Conservation (phyloP, 148 eudicot species). For the Suaeda aralocaspica region DNA sequence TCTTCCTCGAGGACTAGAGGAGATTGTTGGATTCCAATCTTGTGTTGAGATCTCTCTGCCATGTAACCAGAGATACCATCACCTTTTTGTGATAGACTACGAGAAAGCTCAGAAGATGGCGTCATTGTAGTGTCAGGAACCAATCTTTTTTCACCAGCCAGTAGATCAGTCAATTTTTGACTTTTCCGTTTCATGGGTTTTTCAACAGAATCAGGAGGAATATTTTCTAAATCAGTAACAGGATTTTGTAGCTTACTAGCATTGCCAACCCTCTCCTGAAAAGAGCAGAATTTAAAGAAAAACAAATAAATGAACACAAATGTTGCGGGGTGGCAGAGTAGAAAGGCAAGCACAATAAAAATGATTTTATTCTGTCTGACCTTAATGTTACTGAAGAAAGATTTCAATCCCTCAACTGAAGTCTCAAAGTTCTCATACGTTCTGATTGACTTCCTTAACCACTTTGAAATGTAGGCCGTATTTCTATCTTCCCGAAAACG, state of each 20-base stretch:
- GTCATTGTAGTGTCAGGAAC: constrained; percentile 25
- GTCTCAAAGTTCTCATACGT: constrained; percentile 55
- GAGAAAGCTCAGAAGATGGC: constrained; percentile 22
- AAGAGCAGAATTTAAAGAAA: background rate
- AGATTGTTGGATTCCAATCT: constrained; percentile 27
- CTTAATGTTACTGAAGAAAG: constrained; percentile 73
- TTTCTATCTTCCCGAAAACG: constrained; percentile 75
- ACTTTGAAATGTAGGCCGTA: constrained; percentile 68
- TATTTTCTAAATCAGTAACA: constrained; percentile 32
- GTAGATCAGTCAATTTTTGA: constrained; percentile 31
- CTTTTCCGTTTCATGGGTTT: constrained; percentile 30
- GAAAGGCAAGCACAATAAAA: background rate
- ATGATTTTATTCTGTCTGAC: constrained; percentile 28
- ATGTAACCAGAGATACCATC: constrained; percentile 23
- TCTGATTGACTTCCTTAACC: constrained; percentile 86
- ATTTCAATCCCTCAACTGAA: constrained; percentile 52
- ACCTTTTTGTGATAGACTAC: constrained; percentile 23
- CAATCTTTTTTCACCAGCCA: constrained; percentile 26
- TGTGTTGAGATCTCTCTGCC: constrained; percentile 25
- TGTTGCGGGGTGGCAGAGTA: background rate
- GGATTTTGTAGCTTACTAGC: constrained; percentile 32
- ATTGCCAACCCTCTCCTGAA: constrained; percentile 48
- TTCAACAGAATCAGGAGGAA: constrained; percentile 32
- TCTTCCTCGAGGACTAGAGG: constrained; percentile 24
- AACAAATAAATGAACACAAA: background rate